phyloP scores from a whole-genome alignment of 257 asterid species.

The Nicotiana otophora region DNA sequence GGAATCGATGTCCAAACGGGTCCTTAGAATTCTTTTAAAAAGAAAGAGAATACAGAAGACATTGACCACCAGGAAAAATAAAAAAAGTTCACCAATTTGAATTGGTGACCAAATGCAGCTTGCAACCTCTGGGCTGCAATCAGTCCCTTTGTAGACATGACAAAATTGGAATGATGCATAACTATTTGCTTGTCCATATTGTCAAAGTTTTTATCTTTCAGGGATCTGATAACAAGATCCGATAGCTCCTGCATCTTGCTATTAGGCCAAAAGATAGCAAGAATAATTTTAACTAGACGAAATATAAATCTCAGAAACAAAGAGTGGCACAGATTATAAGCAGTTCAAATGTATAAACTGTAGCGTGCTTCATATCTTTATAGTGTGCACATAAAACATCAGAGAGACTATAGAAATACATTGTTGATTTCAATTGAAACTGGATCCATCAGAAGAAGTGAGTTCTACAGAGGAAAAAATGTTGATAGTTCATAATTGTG shows the following conservation, averaged over 20 bases:
- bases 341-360: neutral
- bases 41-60: neutral
- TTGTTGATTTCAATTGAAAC: neutral
- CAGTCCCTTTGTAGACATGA: neutral
- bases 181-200: neutral
- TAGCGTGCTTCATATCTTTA: neutral
- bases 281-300: neutral
- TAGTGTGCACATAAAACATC: neutral
- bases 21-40: too few species aligned
- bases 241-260: neutral
- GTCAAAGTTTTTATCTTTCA: neutral
- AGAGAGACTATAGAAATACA: neutral
- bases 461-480: neutral
- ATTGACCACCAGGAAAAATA: neutral
- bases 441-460: neutral
- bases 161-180: neutral
- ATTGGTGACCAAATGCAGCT: neutral
- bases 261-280: neutral
- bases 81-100: neutral
- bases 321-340: neutral
- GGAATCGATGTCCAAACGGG: too few species aligned
- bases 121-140: too few species aligned
- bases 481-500: neutral
- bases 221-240: neutral
- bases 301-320: neutral